Base-by-base conservation (phyloP, 2,329 filamentous ascomycete species). In the Aspergillus caelatus region DNA sequence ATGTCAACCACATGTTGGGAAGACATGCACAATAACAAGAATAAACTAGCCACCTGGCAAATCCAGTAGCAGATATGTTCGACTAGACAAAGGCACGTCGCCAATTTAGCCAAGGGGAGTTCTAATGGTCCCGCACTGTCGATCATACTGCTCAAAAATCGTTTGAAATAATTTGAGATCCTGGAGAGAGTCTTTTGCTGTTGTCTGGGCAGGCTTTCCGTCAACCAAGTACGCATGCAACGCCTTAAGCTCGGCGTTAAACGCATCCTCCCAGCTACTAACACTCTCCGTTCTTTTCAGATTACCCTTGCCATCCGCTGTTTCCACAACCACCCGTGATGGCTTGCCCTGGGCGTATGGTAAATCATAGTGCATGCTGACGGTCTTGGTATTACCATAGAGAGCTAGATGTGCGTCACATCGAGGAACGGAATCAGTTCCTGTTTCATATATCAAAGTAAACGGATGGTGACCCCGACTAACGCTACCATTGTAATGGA, bases 301-400 rank as follows among this genome's bases (percentile, higher is more conserved):
- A n/a, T 71, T 65, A 12, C 69, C 71, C n/a, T 70, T 60, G 53
- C 65, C 63, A 59, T 72, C 73, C 12, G 67, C 65, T 57, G 77
- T 74, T 50, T 79, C 74, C 11, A 80, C 72, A 10, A 73, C 67
- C 60, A 87, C 80, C 7, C 77, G 82, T 28, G 85, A 82, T 0
- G 83, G 82, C 1, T 87, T 72, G 0, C 82, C 85, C 66, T 86
- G 86, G n/a, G 87, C 78, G 61, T 84, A 87, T 0, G 86, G 87
- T 0, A 85, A 84, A 61, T 89, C 85, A 65, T 84, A 87, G 41
- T 83, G 70, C 12, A 89, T 78, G 1, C 76, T 79, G 0, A 89
- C 82, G 0, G 81, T 83, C 74, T 89, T 89, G 8, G 80, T 76
- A 19, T 78, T 71, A 0, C 82, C 82, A 65, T 86, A 89, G 0